Conservation (phyloP, 768 basidiomycete genomes). For the Sutorius australiensis region DNA sequence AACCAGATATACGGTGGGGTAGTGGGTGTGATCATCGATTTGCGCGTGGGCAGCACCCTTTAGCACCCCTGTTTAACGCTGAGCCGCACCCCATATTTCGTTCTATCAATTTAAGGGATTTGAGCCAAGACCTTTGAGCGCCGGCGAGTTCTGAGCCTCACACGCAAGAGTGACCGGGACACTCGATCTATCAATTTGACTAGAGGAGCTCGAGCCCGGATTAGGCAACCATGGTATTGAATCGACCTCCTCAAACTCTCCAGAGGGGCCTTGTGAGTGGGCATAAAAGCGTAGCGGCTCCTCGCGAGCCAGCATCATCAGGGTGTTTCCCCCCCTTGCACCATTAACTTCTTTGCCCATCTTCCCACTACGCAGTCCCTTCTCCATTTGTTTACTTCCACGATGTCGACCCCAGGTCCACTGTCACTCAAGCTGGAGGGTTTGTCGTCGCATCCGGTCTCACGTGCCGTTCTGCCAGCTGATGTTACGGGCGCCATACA, state of each 20-base stretch:
- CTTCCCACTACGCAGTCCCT: conserved; percentile 2
- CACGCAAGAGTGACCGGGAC: conserved; percentile 6
- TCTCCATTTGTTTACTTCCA: background rate
- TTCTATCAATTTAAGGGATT: conserved; percentile 8
- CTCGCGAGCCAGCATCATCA: background rate
- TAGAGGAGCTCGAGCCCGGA: background rate
- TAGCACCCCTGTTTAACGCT: conserved; percentile 8
- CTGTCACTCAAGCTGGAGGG: conserved; percentile 27
- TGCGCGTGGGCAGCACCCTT: conserved; percentile 2
- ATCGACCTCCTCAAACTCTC: background rate
- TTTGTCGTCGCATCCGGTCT: conserved; percentile 9
- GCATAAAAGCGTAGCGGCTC: conserved; percentile 8
- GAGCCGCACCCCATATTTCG: background rate
- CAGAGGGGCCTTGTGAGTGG: conserved; percentile 12
- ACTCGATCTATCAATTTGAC: conserved; percentile 14
- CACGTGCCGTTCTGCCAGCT: background rate
- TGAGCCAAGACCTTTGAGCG: background rate
- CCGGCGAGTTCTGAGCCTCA: background rate
- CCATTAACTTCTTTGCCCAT: background rate
- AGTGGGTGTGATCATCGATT: conserved; percentile 6
- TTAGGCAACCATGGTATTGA: conserved; percentile 6
- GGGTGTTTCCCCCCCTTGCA: background rate
- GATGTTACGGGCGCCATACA: too few species aligned
- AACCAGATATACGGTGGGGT: background rate
- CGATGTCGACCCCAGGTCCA: conserved; percentile 12